Evolutionary conservation across 208 protist species (phyloP).

Genomic region (Crithidia fasciculata): DNA sequence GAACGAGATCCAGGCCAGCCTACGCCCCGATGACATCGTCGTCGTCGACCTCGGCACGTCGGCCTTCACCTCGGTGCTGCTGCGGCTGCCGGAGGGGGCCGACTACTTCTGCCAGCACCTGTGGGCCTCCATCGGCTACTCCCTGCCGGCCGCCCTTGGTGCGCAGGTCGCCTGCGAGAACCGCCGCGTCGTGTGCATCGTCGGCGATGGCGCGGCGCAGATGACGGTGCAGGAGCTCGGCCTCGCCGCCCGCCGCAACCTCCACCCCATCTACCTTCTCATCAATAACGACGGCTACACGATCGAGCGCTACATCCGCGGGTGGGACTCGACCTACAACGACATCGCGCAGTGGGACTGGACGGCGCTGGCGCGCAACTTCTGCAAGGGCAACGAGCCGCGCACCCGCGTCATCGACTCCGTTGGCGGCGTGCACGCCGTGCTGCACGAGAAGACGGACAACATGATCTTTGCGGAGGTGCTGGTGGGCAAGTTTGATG

Average conservation of each 20-base stretch:
- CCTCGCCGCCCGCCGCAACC: constrained; percentile 22
- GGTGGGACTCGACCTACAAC: constrained; percentile 49
- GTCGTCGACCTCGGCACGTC: constrained; percentile 61
- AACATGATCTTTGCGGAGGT: constrained; percentile 42
- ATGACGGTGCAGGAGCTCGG: constrained; percentile 71
- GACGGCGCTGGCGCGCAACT: constrained; percentile 30
- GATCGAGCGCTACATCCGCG: constrained; percentile 61
- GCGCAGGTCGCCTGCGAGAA: constrained; percentile 48
- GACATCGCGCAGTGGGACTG: constrained; percentile 55
- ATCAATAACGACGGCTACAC: constrained; percentile 68
- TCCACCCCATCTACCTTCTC: constrained; percentile 38
- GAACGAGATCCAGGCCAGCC: constrained; percentile 47
- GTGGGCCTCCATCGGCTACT: constrained; percentile 65
- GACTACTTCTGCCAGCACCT: constrained; percentile 38
- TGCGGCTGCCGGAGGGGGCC: constrained; percentile 40
- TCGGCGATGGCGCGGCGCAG: constrained; percentile 62
- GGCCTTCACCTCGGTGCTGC: constrained; percentile 40
- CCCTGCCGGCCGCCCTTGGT: constrained; percentile 54
- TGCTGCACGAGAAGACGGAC: constrained; percentile 34
- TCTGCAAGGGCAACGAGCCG: constrained; percentile 26
- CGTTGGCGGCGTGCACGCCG: constrained; percentile 25
- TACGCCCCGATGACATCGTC: constrained; percentile 49
- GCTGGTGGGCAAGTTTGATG: constrained; percentile 47
- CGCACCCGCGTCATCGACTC: constrained; percentile 32
- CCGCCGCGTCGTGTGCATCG: constrained; percentile 50